These are phyloP conservation scores for Paratinospora sagittata DNA, from an alignment of 164 flowering plant species.

Conservation along the genomic window DNA sequence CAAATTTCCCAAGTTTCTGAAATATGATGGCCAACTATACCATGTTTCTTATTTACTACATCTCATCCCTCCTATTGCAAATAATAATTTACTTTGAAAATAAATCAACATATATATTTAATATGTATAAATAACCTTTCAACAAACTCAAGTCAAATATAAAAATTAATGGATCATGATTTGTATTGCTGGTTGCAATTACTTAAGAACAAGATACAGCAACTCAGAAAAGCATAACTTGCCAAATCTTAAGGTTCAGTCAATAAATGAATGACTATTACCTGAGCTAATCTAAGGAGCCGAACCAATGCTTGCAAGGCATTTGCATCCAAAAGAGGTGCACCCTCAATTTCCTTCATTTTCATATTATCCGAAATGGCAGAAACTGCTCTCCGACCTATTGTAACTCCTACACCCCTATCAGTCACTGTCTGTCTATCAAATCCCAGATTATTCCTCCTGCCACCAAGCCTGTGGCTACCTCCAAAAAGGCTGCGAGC, in stretches of 20 bases:
- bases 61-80: neutral
- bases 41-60: neutral
- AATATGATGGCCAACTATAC: neutral
- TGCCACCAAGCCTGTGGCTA: constrained; percentile 51
- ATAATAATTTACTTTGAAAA: neutral
- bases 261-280: constrained; percentile 17
- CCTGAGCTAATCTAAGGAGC: constrained; percentile 83
- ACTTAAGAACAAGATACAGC: neutral
- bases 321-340: constrained; percentile 70
- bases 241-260: neutral
- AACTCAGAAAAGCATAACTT: neutral
- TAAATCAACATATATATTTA: neutral
- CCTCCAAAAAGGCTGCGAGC: constrained; percentile 82
- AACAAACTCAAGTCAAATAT: neutral
- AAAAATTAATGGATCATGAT: neutral
- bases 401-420: constrained; percentile 78
- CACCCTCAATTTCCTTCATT: constrained; percentile 77
- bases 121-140: neutral
- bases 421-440: constrained; percentile 78
- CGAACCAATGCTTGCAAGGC: constrained; percentile 78
- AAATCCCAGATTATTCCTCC: constrained; percentile 64
- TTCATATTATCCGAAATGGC: constrained; percentile 53
- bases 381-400: constrained; percentile 58
- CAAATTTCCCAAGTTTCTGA: neutral
- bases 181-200: neutral